phyloP scores from a whole-genome alignment of 2,329 filamentous ascomycete species.

The Penicillium sp. region DNA sequence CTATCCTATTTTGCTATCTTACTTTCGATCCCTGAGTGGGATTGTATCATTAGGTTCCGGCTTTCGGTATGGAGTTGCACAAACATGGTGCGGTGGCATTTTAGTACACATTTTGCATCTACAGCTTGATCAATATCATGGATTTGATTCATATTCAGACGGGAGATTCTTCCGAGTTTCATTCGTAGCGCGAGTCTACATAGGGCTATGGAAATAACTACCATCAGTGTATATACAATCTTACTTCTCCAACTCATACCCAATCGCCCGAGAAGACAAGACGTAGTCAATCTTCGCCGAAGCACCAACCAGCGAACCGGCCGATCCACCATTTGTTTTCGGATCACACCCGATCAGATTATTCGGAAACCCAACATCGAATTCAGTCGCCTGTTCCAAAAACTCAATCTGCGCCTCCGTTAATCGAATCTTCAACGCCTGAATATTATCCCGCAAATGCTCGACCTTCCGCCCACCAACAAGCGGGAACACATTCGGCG shows the following conservation, averaged over 20 bases:
- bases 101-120: slow-evolving; percentile 1
- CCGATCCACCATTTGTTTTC: slow-evolving; percentile 25
- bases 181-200: too few species aligned
- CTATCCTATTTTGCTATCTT: neutral
- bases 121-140: slow-evolving; percentile 1
- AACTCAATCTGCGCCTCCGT: slow-evolving; percentile 65
- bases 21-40: neutral
- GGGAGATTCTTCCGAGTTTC: too few species aligned
- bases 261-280: slow-evolving; percentile 23
- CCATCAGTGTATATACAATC: neutral
- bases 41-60: slow-evolving; percentile 2
- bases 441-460: slow-evolving; percentile 57
- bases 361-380: slow-evolving; percentile 70
- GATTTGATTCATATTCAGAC: neutral
- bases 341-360: slow-evolving; percentile 56
- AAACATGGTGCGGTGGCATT: neutral
- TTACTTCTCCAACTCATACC: slow-evolving; percentile 18
- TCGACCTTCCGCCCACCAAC: slow-evolving; percentile 71
- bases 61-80: slow-evolving; percentile 6
- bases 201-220: too few species aligned
- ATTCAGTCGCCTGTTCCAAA: slow-evolving; percentile 65
- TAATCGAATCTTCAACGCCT: slow-evolving; percentile 48
- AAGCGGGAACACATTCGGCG: slow-evolving; percentile 74
- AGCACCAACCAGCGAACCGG: slow-evolving; percentile 4
- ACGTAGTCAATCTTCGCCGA: slow-evolving; percentile 26